Evolutionary conservation across 2,329 filamentous ascomycete genomes (phyloP).

Genomic region (Xylariomycetidae sp.): DNA sequence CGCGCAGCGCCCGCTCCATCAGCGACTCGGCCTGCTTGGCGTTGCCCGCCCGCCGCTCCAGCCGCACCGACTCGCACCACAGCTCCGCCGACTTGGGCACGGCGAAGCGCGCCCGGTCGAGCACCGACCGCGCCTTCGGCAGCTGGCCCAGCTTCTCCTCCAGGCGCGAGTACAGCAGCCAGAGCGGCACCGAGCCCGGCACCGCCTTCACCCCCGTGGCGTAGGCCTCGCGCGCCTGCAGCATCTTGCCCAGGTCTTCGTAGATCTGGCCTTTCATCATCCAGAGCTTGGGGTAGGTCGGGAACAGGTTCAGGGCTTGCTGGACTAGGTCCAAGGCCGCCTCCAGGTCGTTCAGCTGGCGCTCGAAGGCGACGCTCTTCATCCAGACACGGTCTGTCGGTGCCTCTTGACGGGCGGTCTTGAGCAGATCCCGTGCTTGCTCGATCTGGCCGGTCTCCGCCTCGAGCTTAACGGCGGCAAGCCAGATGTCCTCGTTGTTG

Average conservation of each 20-base stretch:
- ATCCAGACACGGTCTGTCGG: constrained; percentile 96
- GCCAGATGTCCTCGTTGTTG: constrained; percentile 97
- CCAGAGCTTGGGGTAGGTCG: constrained; percentile 81
- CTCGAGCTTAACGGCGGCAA: constrained; percentile 92
- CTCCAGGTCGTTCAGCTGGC: constrained; percentile 73
- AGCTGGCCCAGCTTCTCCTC: constrained; percentile 79
- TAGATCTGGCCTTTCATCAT: constrained; percentile 99
- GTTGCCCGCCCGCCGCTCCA: constrained; percentile 85
- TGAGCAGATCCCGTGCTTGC: constrained; percentile 74
- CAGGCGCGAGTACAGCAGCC: constrained; percentile 80
- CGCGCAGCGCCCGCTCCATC: constrained; percentile 90
- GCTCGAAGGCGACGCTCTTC: constrained; percentile 90
- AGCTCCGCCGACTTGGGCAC: constrained; percentile 78
- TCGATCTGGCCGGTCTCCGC: constrained; percentile 80
- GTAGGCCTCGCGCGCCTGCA: constrained; percentile 86
- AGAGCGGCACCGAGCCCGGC: constrained; percentile 76
- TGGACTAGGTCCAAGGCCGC: constrained; percentile 81
- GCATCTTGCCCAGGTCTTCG: constrained; percentile 70
- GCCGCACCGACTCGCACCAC: constrained; percentile 89
- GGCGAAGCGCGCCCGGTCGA: constrained; percentile 83
- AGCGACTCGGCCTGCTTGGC: constrained; percentile 76
- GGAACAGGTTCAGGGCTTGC: constrained; percentile 81
- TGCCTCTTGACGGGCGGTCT: constrained; percentile 77
- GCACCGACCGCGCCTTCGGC: constrained; percentile 88
- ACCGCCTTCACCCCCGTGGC: constrained; percentile 82